Conservation (phyloP, 2,329 filamentous ascomycete genomes). For the Pestalotiopsis sp. region DNA sequence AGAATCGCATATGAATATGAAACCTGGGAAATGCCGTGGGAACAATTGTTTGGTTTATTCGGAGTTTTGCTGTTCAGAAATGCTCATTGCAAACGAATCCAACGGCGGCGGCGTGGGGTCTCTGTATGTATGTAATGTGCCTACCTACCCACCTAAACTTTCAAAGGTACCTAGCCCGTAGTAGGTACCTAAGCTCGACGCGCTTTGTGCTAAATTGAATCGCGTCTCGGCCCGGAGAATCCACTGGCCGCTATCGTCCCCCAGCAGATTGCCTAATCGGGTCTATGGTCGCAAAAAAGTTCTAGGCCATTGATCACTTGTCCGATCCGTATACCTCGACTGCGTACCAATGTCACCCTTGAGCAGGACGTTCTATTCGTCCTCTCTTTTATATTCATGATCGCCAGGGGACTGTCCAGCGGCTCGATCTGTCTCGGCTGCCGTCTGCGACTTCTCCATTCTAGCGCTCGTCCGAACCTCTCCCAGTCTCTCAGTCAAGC, state of each 20-base stretch:
- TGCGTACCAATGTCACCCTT: conserved; percentile 1
- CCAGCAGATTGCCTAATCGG: conserved; percentile 11
- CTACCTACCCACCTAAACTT: not conserved
- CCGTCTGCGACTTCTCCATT: conserved; percentile 33
- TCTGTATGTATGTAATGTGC: not conserved
- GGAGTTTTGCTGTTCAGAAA: not conserved
- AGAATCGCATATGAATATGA: no score
- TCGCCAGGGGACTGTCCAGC: conserved; percentile 30
- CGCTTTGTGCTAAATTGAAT: conserved; percentile 6
- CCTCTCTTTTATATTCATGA: conserved; percentile 28
- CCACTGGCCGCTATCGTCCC: not conserved
- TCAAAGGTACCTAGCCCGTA: not conserved
- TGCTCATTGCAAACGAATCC: not conserved
- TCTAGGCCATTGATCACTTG: not conserved
- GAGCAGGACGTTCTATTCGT: not conserved
- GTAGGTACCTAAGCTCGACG: not conserved
- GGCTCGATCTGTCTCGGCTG: conserved; percentile 40
- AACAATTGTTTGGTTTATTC: not conserved
- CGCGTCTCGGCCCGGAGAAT: conserved; percentile 10
- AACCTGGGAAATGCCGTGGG: not conserved
- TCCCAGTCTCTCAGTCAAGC: conserved; percentile 10
- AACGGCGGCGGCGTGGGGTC: not conserved
- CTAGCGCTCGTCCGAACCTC: conserved; percentile 16
- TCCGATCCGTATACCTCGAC: not conserved
- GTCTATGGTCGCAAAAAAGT: conserved; percentile 11